A percentile compares a stretch with the other conserved stretches of the same genome.
These are phyloP conservation scores for Nothophytophthora sp. DNA, from an alignment of 352 stramenopile species.

Conservation along the genomic window DNA sequence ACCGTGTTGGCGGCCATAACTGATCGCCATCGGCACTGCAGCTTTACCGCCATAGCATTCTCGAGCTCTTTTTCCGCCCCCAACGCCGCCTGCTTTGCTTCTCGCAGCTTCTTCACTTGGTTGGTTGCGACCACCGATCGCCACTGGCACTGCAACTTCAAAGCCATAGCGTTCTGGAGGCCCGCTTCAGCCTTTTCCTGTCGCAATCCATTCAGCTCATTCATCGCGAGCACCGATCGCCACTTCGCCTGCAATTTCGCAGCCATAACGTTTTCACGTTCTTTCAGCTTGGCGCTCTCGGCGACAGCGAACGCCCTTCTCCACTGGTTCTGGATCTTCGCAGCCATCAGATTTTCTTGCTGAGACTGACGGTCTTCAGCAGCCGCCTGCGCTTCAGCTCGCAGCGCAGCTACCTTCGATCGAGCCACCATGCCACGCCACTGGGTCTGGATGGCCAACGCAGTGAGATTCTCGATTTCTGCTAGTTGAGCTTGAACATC, in stretches of 20 bases:
- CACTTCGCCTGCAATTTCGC: conserved; percentile 28
- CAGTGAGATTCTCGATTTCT: conserved; percentile 32
- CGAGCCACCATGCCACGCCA: conserved; percentile 30
- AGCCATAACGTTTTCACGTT: conserved; percentile 23
- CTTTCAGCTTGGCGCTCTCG: not conserved
- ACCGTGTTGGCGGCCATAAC: too few species aligned
- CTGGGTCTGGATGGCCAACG: conserved; percentile 25
- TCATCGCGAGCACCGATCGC: conserved; percentile 9
- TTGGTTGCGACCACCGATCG: conserved; percentile 1
- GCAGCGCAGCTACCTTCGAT: not conserved
- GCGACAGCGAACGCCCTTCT: not conserved
- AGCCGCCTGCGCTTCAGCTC: not conserved
- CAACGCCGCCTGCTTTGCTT: not conserved
- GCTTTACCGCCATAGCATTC: conserved; percentile 15
- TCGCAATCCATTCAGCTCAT: conserved; percentile 1
- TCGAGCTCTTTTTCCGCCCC: conserved; percentile 2
- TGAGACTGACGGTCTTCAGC: not conserved
- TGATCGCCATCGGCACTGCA: too few species aligned
- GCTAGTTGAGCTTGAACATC: conserved; percentile 18
- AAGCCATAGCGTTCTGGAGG: conserved; percentile 9
- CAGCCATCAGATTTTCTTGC: conserved; percentile 11
- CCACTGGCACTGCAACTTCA: conserved; percentile 17
- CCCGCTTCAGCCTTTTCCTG: not conserved
- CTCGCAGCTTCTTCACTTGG: conserved; percentile 2
- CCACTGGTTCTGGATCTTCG: conserved; percentile 17